Conservation (phyloP, 2,329 filamentous ascomycete species). For the Claviceps monticola region DNA sequence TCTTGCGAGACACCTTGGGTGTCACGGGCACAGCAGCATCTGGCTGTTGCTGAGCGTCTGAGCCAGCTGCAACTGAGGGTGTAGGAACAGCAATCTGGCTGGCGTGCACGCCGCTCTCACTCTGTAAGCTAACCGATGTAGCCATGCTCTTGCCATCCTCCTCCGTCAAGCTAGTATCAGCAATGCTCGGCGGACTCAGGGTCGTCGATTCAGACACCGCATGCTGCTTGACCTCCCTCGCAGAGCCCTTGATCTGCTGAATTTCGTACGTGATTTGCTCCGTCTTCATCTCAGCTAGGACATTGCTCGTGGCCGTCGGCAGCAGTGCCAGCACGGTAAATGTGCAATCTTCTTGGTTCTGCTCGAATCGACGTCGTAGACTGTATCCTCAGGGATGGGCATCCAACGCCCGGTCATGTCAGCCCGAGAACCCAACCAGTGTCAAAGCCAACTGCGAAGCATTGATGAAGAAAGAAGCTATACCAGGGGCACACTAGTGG, state of each 20-base stretch:
- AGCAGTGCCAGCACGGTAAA: slow-evolving; percentile 94
- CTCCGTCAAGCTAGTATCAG: slow-evolving; percentile 62
- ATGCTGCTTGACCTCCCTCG: slow-evolving; percentile 42
- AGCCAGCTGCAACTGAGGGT: slow-evolving; percentile 22
- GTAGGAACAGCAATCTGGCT: slow-evolving; percentile 56
- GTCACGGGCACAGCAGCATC: slow-evolving; percentile 24
- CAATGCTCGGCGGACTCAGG: slow-evolving; percentile 40
- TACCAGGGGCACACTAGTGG: too few species aligned
- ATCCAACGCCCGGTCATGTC: not conserved
- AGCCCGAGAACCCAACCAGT: not conserved
- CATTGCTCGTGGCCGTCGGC: slow-evolving; percentile 79
- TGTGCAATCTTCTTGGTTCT: slow-evolving; percentile 98
- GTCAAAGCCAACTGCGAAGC: too few species aligned
- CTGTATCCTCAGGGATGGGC: slow-evolving; percentile 28
- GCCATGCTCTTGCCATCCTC: slow-evolving; percentile 66
- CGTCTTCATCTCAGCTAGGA: slow-evolving; percentile 76
- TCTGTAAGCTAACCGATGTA: slow-evolving; percentile 48
- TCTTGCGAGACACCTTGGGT: slow-evolving; percentile 45
- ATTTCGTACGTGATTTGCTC: slow-evolving; percentile 88
- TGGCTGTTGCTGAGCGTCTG: slow-evolving; percentile 25
- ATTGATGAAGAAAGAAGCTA: too few species aligned
- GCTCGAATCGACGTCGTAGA: slow-evolving; percentile 87
- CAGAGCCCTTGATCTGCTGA: slow-evolving; percentile 70
- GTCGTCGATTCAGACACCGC: slow-evolving; percentile 38
- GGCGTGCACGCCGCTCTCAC: slow-evolving; percentile 70